Evolutionary conservation across 2,329 filamentous ascomycete genomes (phyloP), one percentile per base, ranked within the genome.

Genomic region (Malbranchea zuffiana): DNA sequence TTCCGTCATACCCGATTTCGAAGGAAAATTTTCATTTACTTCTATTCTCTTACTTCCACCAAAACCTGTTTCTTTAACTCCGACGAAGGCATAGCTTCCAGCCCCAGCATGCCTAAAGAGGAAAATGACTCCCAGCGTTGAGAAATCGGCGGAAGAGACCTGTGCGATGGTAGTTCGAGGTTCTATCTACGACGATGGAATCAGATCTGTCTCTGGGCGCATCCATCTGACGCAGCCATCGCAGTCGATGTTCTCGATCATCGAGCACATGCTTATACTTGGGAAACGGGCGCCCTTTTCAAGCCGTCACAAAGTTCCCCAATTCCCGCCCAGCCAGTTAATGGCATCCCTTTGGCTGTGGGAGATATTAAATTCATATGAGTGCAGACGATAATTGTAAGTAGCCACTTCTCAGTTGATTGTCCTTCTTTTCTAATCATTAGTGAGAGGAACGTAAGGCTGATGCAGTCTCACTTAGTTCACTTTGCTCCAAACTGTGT

Each of bases 101-200:
- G n/a, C n/a, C n/a, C n/a, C n/a, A n/a, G n/a, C n/a, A n/a, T n/a
- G n/a, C n/a, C n/a, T n/a, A n/a, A n/a, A n/a, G n/a, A n/a, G n/a
- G n/a, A n/a, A n/a, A n/a, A n/a, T n/a, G n/a, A n/a, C n/a, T n/a
- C n/a, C n/a, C n/a, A n/a, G n/a, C n/a, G n/a, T n/a, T n/a, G n/a
- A n/a, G n/a, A n/a, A n/a, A n/a, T n/a, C n/a, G n/a, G n/a, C n/a
- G n/a, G n/a, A n/a, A n/a, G n/a, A n/a, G n/a, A n/a, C n/a, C n/a
- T n/a, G n/a, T n/a, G n/a, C n/a, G n/a, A n/a, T n/a, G n/a, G n/a
- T n/a, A n/a, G n/a, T n/a, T 61, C 3, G 57, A 55, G 40, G 49
- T 52, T 15, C 37, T 57, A 11, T 59, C 58, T 5, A 55, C 58
- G 2, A 62, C 57, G n/a, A 57, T 59, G 56, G 56, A 62, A 62